Percentiles rank a stretch among this genome's conserved stretches.
phyloP scores from a whole-genome alignment of 176 grass and related monocot species.

The Oryza nivara region DNA sequence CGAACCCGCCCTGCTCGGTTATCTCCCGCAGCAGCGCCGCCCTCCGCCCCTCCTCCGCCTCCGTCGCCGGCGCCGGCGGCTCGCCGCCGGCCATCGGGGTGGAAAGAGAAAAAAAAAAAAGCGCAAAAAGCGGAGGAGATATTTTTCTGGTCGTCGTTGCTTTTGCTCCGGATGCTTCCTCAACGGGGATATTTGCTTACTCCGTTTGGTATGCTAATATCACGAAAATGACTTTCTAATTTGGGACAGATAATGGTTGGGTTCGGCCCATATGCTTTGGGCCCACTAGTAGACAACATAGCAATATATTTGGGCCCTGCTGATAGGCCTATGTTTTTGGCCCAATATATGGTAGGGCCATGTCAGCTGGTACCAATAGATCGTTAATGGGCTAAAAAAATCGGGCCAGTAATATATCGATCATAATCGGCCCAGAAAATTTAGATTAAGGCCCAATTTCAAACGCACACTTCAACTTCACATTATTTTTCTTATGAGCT shows the following conservation, averaged over 20 bases:
- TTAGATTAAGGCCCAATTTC: no score
- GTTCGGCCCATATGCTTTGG: neutral
- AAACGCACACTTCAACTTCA: no score
- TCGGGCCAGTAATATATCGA: no score
- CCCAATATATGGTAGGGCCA: no score
- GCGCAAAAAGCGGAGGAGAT: conserved; percentile 44
- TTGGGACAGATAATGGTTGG: neutral
- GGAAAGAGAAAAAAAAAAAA: conserved; percentile 17
- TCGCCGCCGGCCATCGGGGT: conserved; percentile 40
- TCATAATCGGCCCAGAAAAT: no score
- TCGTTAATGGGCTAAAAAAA: no score
- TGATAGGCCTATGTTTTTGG: no score
- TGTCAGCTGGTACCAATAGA: no score
- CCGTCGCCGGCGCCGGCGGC: neutral
- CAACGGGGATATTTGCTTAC: neutral
- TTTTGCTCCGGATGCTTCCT: conserved; percentile 21
- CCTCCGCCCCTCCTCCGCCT: conserved; percentile 31
- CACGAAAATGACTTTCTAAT: neutral
- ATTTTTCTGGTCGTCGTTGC: conserved; percentile 48
- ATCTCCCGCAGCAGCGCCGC: conserved; percentile 61
- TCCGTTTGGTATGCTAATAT: neutral
- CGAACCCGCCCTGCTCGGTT: conserved; percentile 78
- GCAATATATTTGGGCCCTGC: no score
- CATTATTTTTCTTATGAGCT: no score
- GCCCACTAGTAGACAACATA: neutral